These are phyloP conservation scores for Dothidotthia symphoricarpi DNA, from an alignment of 2,329 filamentous ascomycete genomes.

Conservation along the genomic window DNA sequence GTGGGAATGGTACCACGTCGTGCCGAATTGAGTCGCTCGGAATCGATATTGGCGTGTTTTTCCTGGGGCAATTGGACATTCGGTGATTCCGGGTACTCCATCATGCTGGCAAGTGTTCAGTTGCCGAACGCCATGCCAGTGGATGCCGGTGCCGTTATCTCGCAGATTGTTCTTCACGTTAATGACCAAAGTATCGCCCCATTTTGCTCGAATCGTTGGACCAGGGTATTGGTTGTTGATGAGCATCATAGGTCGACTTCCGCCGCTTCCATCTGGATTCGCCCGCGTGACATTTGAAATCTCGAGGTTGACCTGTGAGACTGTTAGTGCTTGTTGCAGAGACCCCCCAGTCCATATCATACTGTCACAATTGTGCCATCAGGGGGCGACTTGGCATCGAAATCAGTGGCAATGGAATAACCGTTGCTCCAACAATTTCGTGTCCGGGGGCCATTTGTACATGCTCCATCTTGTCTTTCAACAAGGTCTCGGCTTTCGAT, in stretches of 20 bases:
- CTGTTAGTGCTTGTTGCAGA: slow-evolving; percentile 3
- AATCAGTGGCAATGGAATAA: slow-evolving; percentile 47
- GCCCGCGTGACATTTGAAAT: slow-evolving; percentile 43
- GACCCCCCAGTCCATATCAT: background rate
- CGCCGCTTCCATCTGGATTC: slow-evolving; percentile 42
- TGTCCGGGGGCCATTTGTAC: slow-evolving; percentile 43
- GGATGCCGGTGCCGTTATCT: slow-evolving; percentile 52
- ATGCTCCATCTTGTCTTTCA: slow-evolving; percentile 37
- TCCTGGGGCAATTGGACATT: slow-evolving; percentile 67
- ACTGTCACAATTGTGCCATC: slow-evolving; percentile 40
- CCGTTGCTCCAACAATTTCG: slow-evolving; percentile 46
- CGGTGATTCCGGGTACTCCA: slow-evolving; percentile 53
- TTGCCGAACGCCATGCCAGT: slow-evolving; percentile 52
- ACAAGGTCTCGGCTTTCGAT: slow-evolving; percentile 17
- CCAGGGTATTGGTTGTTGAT: slow-evolving; percentile 61
- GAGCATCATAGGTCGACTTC: slow-evolving; percentile 43
- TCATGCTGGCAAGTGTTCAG: slow-evolving; percentile 49
- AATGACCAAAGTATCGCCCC: slow-evolving; percentile 44
- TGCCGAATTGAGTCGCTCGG: slow-evolving; percentile 52
- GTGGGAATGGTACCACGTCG: slow-evolving; percentile 47
- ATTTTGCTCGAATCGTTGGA: slow-evolving; percentile 46
- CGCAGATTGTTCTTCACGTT: slow-evolving; percentile 40
- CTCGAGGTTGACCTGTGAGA: slow-evolving; percentile 39
- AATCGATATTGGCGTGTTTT: slow-evolving; percentile 58
- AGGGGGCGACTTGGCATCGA: slow-evolving; percentile 45